Conservation (phyloP, 768 basidiomycete species). For the Lactarius deliciosus region DNA sequence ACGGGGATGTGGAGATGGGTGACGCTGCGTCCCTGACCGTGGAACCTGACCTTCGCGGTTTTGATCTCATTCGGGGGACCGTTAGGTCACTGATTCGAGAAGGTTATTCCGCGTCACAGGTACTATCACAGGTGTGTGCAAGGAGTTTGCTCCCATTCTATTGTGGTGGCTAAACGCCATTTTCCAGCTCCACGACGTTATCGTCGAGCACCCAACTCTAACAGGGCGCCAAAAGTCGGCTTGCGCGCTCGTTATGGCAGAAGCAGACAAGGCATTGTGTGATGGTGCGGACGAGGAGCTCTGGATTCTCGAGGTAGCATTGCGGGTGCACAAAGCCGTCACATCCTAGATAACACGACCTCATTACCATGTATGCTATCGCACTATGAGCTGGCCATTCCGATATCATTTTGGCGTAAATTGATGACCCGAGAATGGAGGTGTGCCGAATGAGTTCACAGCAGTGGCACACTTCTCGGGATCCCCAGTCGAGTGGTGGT, state of each 20-base stretch:
- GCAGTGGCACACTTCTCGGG: not conserved
- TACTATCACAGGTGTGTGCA: constrained; percentile 75
- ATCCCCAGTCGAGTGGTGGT: not conserved
- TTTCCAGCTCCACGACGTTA: constrained; percentile 81
- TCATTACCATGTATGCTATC: constrained; percentile 1
- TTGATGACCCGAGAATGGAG: not conserved
- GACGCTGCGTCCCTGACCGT: constrained; percentile 26
- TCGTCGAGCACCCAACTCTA: constrained; percentile 80
- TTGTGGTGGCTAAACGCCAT: constrained; percentile 31
- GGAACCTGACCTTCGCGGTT: constrained; percentile 42
- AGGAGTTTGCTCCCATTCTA: constrained; percentile 25
- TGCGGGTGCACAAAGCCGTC: constrained; percentile 70
- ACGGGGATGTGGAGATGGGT: constrained; percentile 51
- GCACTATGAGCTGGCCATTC: not conserved
- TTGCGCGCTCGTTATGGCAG: constrained; percentile 83
- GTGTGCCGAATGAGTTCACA: not conserved
- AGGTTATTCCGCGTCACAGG: constrained; percentile 90
- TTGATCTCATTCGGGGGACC: constrained; percentile 62
- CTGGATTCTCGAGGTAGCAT: constrained; percentile 87
- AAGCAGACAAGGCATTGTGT: constrained; percentile 93
- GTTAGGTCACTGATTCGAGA: constrained; percentile 79
- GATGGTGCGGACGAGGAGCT: constrained; percentile 98
- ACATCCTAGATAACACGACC: constrained; percentile 23
- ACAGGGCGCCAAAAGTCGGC: constrained; percentile 76
- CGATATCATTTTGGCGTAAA: not conserved